Evolutionary conservation across 805 yeast species (phyloP).

Genomic region (Metschnikowia koreensis): DNA sequence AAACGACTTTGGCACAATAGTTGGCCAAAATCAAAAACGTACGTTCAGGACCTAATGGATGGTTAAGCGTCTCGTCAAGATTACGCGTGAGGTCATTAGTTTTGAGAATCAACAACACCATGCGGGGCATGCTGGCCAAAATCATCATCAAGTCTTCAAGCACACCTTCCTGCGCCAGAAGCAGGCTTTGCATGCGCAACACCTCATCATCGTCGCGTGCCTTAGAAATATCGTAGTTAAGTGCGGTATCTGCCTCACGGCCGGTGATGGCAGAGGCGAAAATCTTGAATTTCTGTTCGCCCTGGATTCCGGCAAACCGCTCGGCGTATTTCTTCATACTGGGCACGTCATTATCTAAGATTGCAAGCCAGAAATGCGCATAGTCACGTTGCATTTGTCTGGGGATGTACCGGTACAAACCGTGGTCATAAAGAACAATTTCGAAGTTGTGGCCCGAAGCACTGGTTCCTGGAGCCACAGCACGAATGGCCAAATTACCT

Average conservation of each 20-base stretch:
- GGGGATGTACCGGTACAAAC: conserved; percentile 83
- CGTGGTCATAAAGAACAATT: conserved; percentile 90
- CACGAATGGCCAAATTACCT: conserved; percentile 85
- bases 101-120: conserved; percentile 81
- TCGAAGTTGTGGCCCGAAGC: conserved; percentile 73
- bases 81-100: conserved; percentile 92
- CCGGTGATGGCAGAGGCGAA: conserved; percentile 96
- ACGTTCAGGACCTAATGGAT: conserved; percentile 83
- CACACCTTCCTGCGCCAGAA: conserved; percentile 58
- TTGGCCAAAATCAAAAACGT: conserved; percentile 86
- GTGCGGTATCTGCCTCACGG: conserved; percentile 75
- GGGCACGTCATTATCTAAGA: conserved; percentile 65
- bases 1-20: conserved; percentile 82
- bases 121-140: conserved; percentile 75
- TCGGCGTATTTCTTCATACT: conserved; percentile 73
- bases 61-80: conserved; percentile 77
- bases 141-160: conserved; percentile 76
- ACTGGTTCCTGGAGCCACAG: conserved; percentile 18
- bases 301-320: conserved; percentile 72
- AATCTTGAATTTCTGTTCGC: conserved; percentile 70
- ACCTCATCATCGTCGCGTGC: conserved; percentile 63
- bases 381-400: conserved; percentile 74
- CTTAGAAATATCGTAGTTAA: conserved; percentile 56
- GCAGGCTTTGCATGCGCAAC: conserved; percentile 58
- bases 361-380: conserved; percentile 89